phyloP scores from a whole-genome alignment of 2,329 filamentous ascomycete species.

The Ophiostoma perfectum region DNA sequence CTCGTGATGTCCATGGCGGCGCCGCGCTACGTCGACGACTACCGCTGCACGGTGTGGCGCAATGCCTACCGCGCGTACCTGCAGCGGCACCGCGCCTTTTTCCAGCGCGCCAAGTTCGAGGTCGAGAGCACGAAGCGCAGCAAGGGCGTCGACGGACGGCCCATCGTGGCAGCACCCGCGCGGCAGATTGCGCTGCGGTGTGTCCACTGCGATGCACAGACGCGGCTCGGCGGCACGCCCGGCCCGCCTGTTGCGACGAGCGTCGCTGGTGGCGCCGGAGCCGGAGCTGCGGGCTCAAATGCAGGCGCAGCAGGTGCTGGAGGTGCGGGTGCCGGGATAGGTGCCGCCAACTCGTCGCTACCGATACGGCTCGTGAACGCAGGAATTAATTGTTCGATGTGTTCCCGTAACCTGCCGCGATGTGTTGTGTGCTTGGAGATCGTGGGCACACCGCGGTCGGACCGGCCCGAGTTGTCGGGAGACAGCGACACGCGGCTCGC shows the following conservation, averaged over 20 bases:
- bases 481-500: conserved; percentile 45
- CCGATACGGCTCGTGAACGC: conserved; percentile 51
- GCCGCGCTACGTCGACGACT: conserved; percentile 70
- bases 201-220: conserved; percentile 65
- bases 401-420: conserved; percentile 60
- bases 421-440: conserved; percentile 64
- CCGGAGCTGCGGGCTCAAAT: conserved; percentile 9
- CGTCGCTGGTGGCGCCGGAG: background rate
- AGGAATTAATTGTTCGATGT: conserved; percentile 61
- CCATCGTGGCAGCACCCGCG: conserved; percentile 59
- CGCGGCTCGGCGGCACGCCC: conserved; percentile 36
- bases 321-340: background rate
- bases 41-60: conserved; percentile 69
- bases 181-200: conserved; percentile 71
- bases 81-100: conserved; percentile 67
- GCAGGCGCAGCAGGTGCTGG: background rate
- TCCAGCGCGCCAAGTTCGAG: conserved; percentile 70
- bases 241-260: background rate
- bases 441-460: conserved; percentile 58
- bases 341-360: conserved; percentile 31
- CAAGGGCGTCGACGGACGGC: conserved; percentile 45
- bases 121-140: conserved; percentile 68
- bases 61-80: conserved; percentile 65
- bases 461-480: conserved; percentile 48
- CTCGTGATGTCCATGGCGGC: conserved; percentile 68